A percentile compares a stretch with the other conserved stretches of the same genome.
Evolutionary conservation across 2,329 filamentous ascomycete genomes (phyloP).

Genomic region (Hypoxylon sp.): DNA sequence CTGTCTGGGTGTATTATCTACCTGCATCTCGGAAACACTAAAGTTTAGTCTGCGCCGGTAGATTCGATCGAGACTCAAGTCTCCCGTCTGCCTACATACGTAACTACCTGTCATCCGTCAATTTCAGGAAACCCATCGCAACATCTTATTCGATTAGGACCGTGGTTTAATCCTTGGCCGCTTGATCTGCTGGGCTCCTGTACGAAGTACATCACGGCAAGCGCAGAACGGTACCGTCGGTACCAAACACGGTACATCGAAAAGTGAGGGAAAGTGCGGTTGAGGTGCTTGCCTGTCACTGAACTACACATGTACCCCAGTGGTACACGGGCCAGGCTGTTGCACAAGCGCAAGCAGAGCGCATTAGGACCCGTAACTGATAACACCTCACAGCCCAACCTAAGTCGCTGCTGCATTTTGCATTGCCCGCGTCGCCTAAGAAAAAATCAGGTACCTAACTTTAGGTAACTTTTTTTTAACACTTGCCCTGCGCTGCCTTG

Average conservation of each 20-base stretch:
- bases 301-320: slow-evolving; percentile 38
- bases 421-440: slow-evolving; percentile 38
- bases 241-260: slow-evolving; percentile 21
- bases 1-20: slow-evolving; percentile 7
- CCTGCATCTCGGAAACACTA: slow-evolving; percentile 35
- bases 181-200: slow-evolving; percentile 2
- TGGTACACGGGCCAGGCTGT: slow-evolving; percentile 33
- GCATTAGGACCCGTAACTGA: slow-evolving; percentile 41
- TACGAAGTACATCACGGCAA: slow-evolving; percentile 17
- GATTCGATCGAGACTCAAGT: slow-evolving; percentile 21
- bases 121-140: slow-evolving; percentile 5
- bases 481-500: slow-evolving; percentile 32
- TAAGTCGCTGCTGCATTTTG: slow-evolving; percentile 30
- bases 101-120: slow-evolving; percentile 8
- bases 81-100: slow-evolving; percentile 2
- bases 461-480: slow-evolving; percentile 27
- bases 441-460: slow-evolving; percentile 22
- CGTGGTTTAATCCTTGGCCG: not conserved
- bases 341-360: slow-evolving; percentile 42
- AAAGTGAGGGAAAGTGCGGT: slow-evolving; percentile 19
- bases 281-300: slow-evolving; percentile 31
- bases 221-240: slow-evolving; percentile 9
- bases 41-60: slow-evolving; percentile 24
- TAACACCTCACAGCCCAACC: slow-evolving; percentile 44
- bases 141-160: slow-evolving; percentile 18